Percentiles rank a stretch among this genome's conserved stretches.
phyloP scores from a whole-genome alignment of 163 green algal species.

The Volvox carteri region DNA sequence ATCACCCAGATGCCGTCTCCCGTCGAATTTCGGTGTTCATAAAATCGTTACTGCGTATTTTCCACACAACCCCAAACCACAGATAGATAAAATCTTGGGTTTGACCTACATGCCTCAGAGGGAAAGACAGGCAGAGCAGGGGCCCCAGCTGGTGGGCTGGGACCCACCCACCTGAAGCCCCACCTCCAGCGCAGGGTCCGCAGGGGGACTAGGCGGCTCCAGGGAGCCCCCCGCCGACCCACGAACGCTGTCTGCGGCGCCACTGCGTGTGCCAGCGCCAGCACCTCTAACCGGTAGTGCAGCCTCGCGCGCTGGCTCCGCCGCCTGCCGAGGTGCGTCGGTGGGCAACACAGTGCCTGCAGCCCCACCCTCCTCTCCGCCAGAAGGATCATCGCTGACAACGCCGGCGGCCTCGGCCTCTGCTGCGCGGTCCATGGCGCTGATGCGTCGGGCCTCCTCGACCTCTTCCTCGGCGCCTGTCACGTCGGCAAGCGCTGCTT shows the following conservation, averaged over 20 bases:
- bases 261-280: not conserved
- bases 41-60: too few relatives aligned
- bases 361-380: not conserved
- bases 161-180: constrained; percentile 66
- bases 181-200: constrained; percentile 53
- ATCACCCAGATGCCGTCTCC: too few relatives aligned
- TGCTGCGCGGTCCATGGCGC: constrained; percentile 24
- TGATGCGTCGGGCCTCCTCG: constrained; percentile 33
- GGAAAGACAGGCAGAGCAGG: too few relatives aligned
- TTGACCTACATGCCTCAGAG: too few relatives aligned
- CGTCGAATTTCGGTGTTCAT: too few relatives aligned
- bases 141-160: too few relatives aligned
- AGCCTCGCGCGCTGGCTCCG: not conserved
- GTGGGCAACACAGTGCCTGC: not conserved
- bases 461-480: constrained; percentile 51
- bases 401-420: not conserved
- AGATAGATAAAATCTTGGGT: too few relatives aligned
- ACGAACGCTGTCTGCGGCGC: not conserved
- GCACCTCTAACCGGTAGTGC: not conserved
- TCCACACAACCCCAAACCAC: too few relatives aligned
- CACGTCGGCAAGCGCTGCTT: constrained; percentile 42
- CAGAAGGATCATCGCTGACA: not conserved
- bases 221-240: not conserved
- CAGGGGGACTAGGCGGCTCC: not conserved
- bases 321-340: not conserved